Percentiles rank a stretch among this genome's conserved stretches.
Conservation (phyloP, 2,329 filamentous ascomycete species). For the Arthrobotrys sinensis region DNA sequence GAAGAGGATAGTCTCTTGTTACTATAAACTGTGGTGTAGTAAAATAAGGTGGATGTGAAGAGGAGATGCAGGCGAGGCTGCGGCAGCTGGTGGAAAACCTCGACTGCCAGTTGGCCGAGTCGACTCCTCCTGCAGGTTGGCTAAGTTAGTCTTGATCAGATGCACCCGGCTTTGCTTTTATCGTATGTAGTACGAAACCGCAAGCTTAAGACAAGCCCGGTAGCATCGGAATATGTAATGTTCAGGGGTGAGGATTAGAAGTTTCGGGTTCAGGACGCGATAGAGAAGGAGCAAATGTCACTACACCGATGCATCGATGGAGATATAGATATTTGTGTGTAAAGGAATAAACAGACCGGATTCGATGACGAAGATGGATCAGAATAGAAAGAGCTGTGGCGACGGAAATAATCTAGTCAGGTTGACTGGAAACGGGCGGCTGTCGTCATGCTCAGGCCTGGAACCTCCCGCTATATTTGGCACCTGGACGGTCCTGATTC, state of each 20-base stretch:
- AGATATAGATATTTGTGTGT: not conserved
- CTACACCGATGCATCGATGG: constrained; percentile 9
- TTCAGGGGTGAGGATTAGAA: constrained; percentile 5
- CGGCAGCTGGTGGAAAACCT: not conserved
- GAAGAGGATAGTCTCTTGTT: constrained; percentile 54
- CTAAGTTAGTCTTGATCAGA: not conserved
- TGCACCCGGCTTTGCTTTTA: not conserved
- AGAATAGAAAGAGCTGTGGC: constrained; percentile 20
- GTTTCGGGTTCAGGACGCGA: constrained; percentile 13
- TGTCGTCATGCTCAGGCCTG: constrained; percentile 31
- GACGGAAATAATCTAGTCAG: constrained; percentile 11
- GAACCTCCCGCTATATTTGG: constrained; percentile 19
- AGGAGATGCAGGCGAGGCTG: constrained; percentile 24
- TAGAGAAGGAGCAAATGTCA: constrained; percentile 22
- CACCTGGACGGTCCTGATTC: not conserved
- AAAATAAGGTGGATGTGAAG: constrained; percentile 32
- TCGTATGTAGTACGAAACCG: constrained; percentile 15
- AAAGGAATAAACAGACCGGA: not conserved
- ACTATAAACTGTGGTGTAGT: constrained; percentile 7
- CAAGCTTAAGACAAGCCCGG: constrained; percentile 28
- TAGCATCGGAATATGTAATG: constrained; percentile 31
- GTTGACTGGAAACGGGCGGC: constrained; percentile 11
- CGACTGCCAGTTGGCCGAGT: constrained; percentile 9
- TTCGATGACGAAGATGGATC: not conserved
- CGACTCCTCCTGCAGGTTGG: constrained; percentile 16